Base-by-base conservation (phyloP, 352 stramenopile genomes). In the Phytophthora sansomeana region DNA sequence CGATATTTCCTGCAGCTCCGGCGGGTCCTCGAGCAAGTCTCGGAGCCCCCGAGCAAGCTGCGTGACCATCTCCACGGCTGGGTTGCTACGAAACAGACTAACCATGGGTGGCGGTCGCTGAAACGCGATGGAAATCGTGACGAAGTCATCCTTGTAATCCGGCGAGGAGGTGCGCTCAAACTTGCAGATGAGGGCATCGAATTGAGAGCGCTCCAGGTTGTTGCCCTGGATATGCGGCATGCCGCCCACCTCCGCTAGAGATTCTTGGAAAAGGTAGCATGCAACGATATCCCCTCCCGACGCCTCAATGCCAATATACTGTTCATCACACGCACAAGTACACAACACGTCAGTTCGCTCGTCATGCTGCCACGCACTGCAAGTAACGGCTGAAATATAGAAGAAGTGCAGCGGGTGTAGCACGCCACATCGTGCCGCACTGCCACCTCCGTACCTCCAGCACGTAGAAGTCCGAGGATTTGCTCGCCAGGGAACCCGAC, bases 221-320 rank as follows among this genome's bases (percentile, higher is more conserved):
- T 86, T 85, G 24, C 77, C 84, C 33, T 88, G 81, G 36, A 89
- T 95, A 24, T 93, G 87, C 7, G 86, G 82, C 82, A 93, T 89
- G n/a, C 87, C 83, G 36, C 83, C 84, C 39, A 93, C 83, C 53
- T 96, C 87, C 5, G 86, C 84, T 2, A 95, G 72, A 42, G 86
- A 95, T 55, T 96, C 86, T 44, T 96, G 88, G 53, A 95, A 96
- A 16, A 95, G 59, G 58, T 95, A 96, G 50, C 83, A 93, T 52
- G 85, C 84, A 29, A 90, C 81, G 64, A 96, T 92, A 33, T 94
- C 83, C 6, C 85, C 81, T 4, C 80, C 80, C 5, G 75, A 81
- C 1, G 81, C 89, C 65, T 94, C 88, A 49, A 95, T 92, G 9
- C 88, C 88, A 54, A 96, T 90, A 54, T 95, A 95, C 80, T 92